These are phyloP conservation scores for Cutaneotrichosporon mucoides DNA, from an alignment of 1,284 basidiomycete species.

Conservation along the genomic window DNA sequence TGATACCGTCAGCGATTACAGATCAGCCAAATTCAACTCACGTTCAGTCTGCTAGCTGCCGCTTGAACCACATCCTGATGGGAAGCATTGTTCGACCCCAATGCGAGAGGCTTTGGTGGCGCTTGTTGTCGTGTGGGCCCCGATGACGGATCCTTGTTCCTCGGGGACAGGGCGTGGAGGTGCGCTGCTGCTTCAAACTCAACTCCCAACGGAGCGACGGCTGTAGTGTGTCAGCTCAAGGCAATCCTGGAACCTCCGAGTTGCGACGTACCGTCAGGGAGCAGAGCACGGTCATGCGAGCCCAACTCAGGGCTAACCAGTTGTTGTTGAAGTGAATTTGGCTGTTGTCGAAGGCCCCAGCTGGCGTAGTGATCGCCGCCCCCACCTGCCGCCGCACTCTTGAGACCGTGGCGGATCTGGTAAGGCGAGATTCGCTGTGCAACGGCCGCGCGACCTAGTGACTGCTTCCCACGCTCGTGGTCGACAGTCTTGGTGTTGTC, in stretches of 20 bases:
- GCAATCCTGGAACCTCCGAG: background rate
- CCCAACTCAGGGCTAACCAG: background rate
- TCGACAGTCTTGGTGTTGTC: conserved; percentile 4
- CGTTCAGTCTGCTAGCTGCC: background rate
- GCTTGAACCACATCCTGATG: background rate
- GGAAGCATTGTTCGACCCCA: no score
- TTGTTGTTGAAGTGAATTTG: background rate
- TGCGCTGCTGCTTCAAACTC: background rate
- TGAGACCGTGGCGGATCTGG: background rate
- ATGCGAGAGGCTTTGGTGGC: background rate
- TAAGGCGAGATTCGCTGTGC: conserved; percentile 1
- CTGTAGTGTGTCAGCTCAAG: background rate
- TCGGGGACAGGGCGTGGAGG: background rate
- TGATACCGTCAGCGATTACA: background rate
- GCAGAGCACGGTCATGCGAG: background rate
- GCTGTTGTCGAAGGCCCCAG: background rate
- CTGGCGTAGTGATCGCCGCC: background rate
- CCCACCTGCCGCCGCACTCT: background rate
- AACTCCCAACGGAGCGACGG: background rate
- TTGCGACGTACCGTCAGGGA: conserved; percentile 1
- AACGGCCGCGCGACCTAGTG: background rate
- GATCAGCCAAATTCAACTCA: background rate
- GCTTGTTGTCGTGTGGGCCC: background rate
- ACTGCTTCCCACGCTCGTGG: conserved; percentile 6
- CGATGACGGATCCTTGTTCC: background rate